These are phyloP conservation scores for Solanum arcanum DNA, from an alignment of 257 asterid species.

Conservation along the genomic window DNA sequence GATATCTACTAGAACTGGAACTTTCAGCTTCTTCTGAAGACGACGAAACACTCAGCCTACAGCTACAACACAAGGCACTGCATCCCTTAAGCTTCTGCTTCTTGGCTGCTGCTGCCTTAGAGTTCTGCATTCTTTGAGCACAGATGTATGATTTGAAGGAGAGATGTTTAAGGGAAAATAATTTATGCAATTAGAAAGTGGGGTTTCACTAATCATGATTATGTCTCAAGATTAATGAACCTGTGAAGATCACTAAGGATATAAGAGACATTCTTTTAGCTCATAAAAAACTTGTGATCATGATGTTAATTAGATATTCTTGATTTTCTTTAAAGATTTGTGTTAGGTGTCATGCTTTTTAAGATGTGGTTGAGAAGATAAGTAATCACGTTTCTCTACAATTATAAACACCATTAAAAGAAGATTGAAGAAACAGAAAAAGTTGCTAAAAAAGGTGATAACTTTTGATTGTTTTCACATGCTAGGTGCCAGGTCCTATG, in stretches of 20 bases:
- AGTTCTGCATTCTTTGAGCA: conserved; percentile 34
- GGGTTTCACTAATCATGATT: conserved; percentile 35
- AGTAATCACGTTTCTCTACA: background rate
- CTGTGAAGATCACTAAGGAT: conserved; percentile 14
- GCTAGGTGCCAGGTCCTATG: background rate
- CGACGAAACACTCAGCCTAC: conserved; percentile 55
- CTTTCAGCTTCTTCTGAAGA: conserved; percentile 41
- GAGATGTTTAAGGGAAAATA: conserved; percentile 13
- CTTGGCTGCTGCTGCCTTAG: conserved; percentile 13
- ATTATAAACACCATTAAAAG: background rate
- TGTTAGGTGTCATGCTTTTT: conserved; percentile 47
- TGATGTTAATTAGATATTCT: conserved; percentile 18
- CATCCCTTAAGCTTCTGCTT: conserved; percentile 39
- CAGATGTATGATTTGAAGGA: conserved; percentile 9
- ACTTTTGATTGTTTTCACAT: background rate
- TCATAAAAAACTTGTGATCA: conserved; percentile 12
- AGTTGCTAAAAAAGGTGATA: background rate
- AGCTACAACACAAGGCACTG: conserved; percentile 44
- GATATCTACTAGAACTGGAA: conserved; percentile 27
- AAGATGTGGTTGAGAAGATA: conserved; percentile 19
- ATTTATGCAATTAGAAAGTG: conserved; percentile 32
- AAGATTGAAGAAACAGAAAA: background rate
- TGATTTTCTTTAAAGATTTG: conserved; percentile 15
- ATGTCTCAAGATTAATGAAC: conserved; percentile 29
- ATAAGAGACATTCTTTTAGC: conserved; percentile 14